These are phyloP conservation scores for Polygonum aviculare DNA, from an alignment of 148 eudicot genomes.

Conservation along the genomic window DNA sequence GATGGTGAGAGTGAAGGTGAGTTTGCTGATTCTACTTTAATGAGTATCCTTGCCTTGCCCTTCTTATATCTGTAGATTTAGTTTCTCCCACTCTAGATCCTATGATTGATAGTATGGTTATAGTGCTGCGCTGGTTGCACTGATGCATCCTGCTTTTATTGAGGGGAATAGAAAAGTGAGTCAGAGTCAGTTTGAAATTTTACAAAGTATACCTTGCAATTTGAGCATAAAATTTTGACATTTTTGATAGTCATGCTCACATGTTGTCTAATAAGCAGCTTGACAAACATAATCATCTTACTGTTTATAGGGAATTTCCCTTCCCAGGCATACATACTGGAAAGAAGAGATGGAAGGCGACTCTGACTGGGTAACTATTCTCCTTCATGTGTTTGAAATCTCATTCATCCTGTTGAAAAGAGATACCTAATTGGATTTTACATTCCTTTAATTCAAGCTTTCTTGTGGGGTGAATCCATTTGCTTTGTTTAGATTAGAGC, in stretches of 20 bases:
- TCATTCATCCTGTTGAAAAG: not conserved
- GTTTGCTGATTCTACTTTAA: not conserved
- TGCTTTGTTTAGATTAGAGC: constrained; percentile 48
- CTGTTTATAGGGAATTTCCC: constrained; percentile 64
- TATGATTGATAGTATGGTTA: not conserved
- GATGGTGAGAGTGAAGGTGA: constrained; percentile 57
- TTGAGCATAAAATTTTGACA: not conserved
- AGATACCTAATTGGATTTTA: not conserved
- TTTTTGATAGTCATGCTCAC: not conserved
- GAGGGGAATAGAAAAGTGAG: not conserved
- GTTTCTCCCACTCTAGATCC: not conserved
- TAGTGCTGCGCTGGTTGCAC: constrained; percentile 5
- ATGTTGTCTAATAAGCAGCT: constrained; percentile 7
- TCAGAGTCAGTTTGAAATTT: not conserved
- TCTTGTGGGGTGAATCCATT: constrained; percentile 6
- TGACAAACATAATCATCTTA: not conserved
- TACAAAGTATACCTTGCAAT: not conserved
- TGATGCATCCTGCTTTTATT: not conserved
- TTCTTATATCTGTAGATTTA: not conserved
- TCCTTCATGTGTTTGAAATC: not conserved
- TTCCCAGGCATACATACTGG: constrained; percentile 54
- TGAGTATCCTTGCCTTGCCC: not conserved
- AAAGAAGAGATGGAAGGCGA: constrained; percentile 58
- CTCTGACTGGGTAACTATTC: constrained; percentile 80
- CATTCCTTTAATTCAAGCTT: not conserved